Conservation (phyloP, 2,329 filamentous ascomycete species). For the Teratosphaeria pseudoeucalypti region DNA sequence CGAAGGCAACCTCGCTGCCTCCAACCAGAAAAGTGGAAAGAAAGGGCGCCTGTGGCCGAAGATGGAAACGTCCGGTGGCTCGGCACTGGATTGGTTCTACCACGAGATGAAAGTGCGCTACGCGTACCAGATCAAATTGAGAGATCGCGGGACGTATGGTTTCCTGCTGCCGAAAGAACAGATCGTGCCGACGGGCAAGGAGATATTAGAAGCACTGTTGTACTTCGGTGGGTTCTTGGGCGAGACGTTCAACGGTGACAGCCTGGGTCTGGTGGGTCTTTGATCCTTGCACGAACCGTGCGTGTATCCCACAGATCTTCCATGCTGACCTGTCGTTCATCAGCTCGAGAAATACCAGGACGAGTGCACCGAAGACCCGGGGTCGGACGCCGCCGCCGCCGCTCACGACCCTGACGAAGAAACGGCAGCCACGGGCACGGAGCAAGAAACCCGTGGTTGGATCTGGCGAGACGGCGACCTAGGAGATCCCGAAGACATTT, state of each 20-base stretch:
- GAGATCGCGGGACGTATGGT: conserved; percentile 88
- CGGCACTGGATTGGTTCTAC: conserved; percentile 91
- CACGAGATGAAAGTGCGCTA: conserved; percentile 67
- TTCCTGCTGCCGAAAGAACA: conserved; percentile 80
- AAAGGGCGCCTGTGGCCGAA: conserved; percentile 33
- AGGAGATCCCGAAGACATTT: not conserved
- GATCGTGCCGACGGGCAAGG: conserved; percentile 81
- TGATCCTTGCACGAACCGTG: not conserved
- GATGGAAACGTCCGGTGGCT: conserved; percentile 69
- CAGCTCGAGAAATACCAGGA: not conserved
- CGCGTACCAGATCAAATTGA: conserved; percentile 86
- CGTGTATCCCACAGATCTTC: not conserved
- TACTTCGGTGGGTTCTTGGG: conserved; percentile 70
- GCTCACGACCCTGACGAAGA: not conserved
- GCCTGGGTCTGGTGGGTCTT: not conserved
- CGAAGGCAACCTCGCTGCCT: conserved; percentile 54
- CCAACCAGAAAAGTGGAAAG: conserved; percentile 14
- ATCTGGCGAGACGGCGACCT: not conserved
- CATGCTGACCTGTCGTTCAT: not conserved
- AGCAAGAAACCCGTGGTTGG: not conserved
- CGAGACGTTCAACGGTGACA: not conserved
- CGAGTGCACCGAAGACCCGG: not conserved
- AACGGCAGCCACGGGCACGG: not conserved
- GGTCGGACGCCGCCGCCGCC: too few species aligned
- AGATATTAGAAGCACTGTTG: conserved; percentile 71